A percentile compares a stretch with the other conserved stretches of the same genome.
These are phyloP conservation scores for Annona cherimola DNA, from an alignment of 164 flowering plant genomes.

Conservation along the genomic window DNA sequence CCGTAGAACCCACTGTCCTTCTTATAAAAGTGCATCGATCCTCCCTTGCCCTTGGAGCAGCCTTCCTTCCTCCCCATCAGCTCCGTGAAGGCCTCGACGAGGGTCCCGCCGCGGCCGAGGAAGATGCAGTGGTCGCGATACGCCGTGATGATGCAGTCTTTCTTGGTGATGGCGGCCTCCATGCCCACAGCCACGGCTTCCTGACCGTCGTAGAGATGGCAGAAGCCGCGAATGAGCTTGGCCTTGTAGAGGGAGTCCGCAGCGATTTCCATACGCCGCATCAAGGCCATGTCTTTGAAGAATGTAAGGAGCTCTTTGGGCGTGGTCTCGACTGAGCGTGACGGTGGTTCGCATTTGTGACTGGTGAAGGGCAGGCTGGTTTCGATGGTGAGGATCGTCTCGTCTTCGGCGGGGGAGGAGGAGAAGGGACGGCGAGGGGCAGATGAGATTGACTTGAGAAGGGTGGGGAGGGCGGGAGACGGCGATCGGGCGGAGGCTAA, in stretches of 20 bases:
- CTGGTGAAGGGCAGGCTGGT: constrained; percentile 72
- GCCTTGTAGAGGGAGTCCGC: constrained; percentile 96
- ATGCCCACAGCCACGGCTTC: constrained; percentile 92
- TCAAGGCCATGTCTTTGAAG: constrained; percentile 73
- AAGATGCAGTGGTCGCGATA: constrained; percentile 87
- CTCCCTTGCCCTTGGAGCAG: constrained; percentile 88
- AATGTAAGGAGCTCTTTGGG: constrained; percentile 58
- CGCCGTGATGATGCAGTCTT: constrained; percentile 84
- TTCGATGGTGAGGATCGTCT: constrained; percentile 50
- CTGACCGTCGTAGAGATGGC: constrained; percentile 96
- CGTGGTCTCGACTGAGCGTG: constrained; percentile 65
- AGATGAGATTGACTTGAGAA: constrained; percentile 21
- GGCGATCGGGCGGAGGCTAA: neutral
- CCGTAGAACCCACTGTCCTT: constrained; percentile 81
- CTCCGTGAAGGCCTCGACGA: constrained; percentile 63
- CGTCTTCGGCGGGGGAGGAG: constrained; percentile 23
- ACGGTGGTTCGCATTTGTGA: constrained; percentile 77
- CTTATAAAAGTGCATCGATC: constrained; percentile 96
- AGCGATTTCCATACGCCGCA: constrained; percentile 96
- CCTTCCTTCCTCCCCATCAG: constrained; percentile 87
- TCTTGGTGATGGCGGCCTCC: constrained; percentile 87
- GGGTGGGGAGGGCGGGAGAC: constrained; percentile 20
- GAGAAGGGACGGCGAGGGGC: constrained; percentile 31
- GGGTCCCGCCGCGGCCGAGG: constrained; percentile 81
- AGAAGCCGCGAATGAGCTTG: constrained; percentile 90